phyloP scores from a whole-genome alignment of 2,329 filamentous ascomycete genomes.

The Triangularia verruculosa region DNA sequence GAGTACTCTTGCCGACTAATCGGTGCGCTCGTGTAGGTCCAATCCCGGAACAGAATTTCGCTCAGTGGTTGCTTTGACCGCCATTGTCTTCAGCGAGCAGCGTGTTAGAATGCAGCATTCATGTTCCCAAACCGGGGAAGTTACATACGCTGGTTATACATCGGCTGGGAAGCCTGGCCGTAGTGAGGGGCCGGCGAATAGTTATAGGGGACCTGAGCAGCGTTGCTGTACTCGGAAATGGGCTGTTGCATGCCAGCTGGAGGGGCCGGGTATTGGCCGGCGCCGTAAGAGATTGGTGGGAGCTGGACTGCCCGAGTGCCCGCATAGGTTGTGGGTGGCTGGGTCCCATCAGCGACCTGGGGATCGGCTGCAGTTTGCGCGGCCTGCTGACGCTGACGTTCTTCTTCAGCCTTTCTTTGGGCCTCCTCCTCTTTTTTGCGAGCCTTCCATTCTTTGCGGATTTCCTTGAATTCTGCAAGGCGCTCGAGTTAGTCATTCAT shows the following conservation, averaged over 20 bases:
- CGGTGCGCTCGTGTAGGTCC: too few species aligned
- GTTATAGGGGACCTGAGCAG: slow-evolving; percentile 53
- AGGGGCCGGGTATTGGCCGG: slow-evolving; percentile 64
- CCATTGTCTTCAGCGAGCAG: slow-evolving; percentile 29
- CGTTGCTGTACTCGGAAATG: slow-evolving; percentile 51
- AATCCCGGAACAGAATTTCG: neutral
- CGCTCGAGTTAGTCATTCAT: slow-evolving; percentile 28
- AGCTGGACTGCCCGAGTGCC: slow-evolving; percentile 61
- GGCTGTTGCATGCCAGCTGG: slow-evolving; percentile 52
- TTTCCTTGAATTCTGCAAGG: slow-evolving; percentile 90
- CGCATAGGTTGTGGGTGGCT: slow-evolving; percentile 54
- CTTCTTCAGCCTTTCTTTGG: slow-evolving; percentile 84
- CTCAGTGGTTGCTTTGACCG: slow-evolving; percentile 23
- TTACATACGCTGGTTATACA: slow-evolving; percentile 57
- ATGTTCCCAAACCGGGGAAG: slow-evolving; percentile 15
- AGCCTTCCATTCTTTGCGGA: slow-evolving; percentile 98
- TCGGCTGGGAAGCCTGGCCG: slow-evolving; percentile 53
- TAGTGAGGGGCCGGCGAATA: slow-evolving; percentile 60
- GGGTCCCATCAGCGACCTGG: slow-evolving; percentile 49
- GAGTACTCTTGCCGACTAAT: too few species aligned
- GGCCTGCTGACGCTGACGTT: slow-evolving; percentile 61
- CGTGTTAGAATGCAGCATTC: neutral
- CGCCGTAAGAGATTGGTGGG: slow-evolving; percentile 72
- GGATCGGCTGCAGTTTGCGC: slow-evolving; percentile 50
- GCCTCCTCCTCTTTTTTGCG: slow-evolving; percentile 99